A percentile compares a stretch with the other conserved stretches of the same genome.
Evolutionary conservation across 2,329 filamentous ascomycete species (phyloP).

Genomic region (Leptoxyphium fumago): DNA sequence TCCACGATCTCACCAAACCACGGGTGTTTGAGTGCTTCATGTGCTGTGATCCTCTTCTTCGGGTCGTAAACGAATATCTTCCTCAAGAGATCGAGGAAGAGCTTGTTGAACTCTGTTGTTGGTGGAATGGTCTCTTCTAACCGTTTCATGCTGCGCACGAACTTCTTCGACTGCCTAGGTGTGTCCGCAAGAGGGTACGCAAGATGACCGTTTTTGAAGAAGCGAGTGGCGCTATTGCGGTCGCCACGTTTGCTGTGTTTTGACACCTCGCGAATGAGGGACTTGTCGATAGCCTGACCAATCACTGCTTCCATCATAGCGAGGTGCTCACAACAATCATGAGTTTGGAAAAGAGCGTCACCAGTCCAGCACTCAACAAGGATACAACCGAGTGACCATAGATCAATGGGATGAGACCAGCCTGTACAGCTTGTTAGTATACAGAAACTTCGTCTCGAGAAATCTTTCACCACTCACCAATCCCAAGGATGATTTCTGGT

Average conservation of each 20-base stretch:
- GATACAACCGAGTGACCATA: slow-evolving; percentile 57
- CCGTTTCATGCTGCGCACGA: slow-evolving; percentile 53
- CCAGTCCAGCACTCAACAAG: slow-evolving; percentile 55
- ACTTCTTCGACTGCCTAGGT: slow-evolving; percentile 48
- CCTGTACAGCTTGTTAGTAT: slow-evolving; percentile 15
- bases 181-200: slow-evolving; percentile 51
- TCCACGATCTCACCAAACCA: slow-evolving; percentile 52
- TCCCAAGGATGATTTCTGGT: slow-evolving; percentile 52
- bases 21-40: slow-evolving; percentile 49
- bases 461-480: slow-evolving; percentile 23
- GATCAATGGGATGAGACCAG: slow-evolving; percentile 54
- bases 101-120: slow-evolving; percentile 41
- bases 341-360: slow-evolving; percentile 53
- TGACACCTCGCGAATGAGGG: slow-evolving; percentile 19
- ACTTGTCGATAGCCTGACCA: slow-evolving; percentile 17
- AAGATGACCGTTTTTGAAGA: slow-evolving; percentile 33
- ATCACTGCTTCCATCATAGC: slow-evolving; percentile 49
- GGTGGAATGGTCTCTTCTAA: slow-evolving; percentile 47
- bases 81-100: slow-evolving; percentile 47
- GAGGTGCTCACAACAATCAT: slow-evolving; percentile 53
- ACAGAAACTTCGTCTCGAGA: neutral
- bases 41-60: slow-evolving; percentile 48
- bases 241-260: slow-evolving; percentile 14
- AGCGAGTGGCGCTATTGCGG: slow-evolving; percentile 13
- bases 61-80: slow-evolving; percentile 54